Evolutionary conservation across 192 early-diverging fungal genomes (phyloP), one percentile per base, ranked within the genome.

Genomic region (Pilobolus umbonatus): DNA sequence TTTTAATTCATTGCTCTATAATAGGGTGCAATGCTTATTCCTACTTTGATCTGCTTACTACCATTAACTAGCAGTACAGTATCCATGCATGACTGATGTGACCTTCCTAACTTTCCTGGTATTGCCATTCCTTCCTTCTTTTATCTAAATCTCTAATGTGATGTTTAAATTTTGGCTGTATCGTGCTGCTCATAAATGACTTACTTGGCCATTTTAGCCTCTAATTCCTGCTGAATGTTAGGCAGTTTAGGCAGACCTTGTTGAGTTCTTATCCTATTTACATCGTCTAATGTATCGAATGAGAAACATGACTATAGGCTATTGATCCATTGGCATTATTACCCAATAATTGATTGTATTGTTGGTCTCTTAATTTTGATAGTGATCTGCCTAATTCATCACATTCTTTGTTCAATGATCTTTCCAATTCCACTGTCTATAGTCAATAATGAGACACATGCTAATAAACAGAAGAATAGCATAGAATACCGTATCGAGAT

Each of bases 321-420:
- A 40, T 29, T 12, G 15, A 10, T 32, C 9, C 31, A 39, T 30
- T 26, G 14, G 7, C 12, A 1, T 5, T 2, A 19, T 29, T 64
- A 73, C 71, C 61, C 32, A 68, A 60, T 21, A 73, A 36, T 29
- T 65, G 65, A 21, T 73, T 61, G 51, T 67, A 73, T 51, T 68
- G 56, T 26, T 59, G 47, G 22, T 50, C 44, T 26, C 58, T 51
- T 19, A 67, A 43, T 30, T 35, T 31, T 11, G 45, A 12, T 17
- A 63, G 55, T 36, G 48, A 32, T 44, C 53, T 26, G 29, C 64
- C 44, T 14, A 73, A 40, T 17, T 73, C 57, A 11, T 58, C 62
- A 28, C 65, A 35, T 45, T 73, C 71, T 40, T 38, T 55, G 56
- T 29, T 44, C 12, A 73, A 34, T 17, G 52, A 32, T 3, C 49